Percentiles rank a stretch among this genome's conserved stretches.
These are phyloP conservation scores for Lecanicillium sp. DNA, from an alignment of 2,329 filamentous ascomycete genomes.

Conservation along the genomic window DNA sequence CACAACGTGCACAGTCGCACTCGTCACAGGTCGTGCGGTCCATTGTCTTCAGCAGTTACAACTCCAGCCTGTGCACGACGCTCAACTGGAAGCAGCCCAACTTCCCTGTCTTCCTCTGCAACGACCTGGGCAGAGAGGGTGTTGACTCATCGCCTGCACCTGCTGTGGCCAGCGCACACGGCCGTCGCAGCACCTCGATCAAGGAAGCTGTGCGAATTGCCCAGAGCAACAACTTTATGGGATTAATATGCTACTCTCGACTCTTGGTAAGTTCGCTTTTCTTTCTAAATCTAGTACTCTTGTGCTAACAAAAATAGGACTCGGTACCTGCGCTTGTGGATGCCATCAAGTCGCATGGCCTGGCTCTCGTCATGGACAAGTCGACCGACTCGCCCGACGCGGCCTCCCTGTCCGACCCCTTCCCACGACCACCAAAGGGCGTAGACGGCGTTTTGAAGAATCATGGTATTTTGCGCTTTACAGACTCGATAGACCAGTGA, in stretches of 20 bases:
- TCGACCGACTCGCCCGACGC: conserved; percentile 50
- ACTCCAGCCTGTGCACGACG: conserved; percentile 81
- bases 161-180: conserved; percentile 46
- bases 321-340: conserved; percentile 89
- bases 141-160: conserved; percentile 33
- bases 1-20: conserved; percentile 50
- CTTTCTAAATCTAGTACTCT: conserved; percentile 12
- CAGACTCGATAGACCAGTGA: conserved; percentile 76
- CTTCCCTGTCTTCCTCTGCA: conserved; percentile 92
- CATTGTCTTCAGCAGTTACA: conserved; percentile 92
- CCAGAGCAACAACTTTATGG: conserved; percentile 97
- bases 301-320: conserved; percentile 48
- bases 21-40: conserved; percentile 68
- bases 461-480: conserved; percentile 86
- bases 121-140: conserved; percentile 68
- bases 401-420: conserved; percentile 40
- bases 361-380: conserved; percentile 87
- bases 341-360: conserved; percentile 87
- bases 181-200: conserved; percentile 72
- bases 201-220: conserved; percentile 93
- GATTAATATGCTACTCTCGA: conserved; percentile 80
- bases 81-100: conserved; percentile 99
- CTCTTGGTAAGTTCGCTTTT: conserved; percentile 75
- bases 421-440: conserved; percentile 64
- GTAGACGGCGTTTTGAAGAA: conserved; percentile 82